Evolutionary conservation across 163 green algal genomes (phyloP).

Genomic region (Scenedesmus sp.): DNA sequence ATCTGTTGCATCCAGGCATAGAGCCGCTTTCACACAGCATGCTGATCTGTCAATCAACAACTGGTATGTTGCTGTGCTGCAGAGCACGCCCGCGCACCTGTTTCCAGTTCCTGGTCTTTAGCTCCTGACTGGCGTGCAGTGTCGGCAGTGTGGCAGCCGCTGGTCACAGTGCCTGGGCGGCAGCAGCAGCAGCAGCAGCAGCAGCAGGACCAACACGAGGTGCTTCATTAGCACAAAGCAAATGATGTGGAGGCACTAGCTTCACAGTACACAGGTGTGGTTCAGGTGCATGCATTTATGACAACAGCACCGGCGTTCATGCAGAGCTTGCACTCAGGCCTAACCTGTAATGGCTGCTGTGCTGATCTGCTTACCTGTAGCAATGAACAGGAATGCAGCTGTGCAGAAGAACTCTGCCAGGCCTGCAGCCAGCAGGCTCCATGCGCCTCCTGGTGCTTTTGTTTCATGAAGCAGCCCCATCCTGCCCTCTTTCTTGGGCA

Average conservation of each 20-base stretch:
- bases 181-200: neutral
- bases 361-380: neutral
- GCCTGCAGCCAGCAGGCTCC: conserved; percentile 7
- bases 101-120: neutral
- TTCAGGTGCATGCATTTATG: neutral
- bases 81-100: neutral
- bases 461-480: neutral
- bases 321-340: too few species aligned
- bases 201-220: neutral
- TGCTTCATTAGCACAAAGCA: too few species aligned
- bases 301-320: neutral
- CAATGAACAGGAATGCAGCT: conserved; percentile 31
- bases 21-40: too few species aligned
- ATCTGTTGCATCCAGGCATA: too few species aligned
- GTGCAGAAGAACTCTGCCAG: conserved; percentile 51
- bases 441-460: neutral
- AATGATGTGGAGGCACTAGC: too few species aligned
- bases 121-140: conserved; percentile 24
- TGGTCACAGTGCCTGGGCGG: conserved; percentile 5
- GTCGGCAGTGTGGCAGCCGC: conserved; percentile 42
- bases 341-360: neutral
- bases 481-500: neutral
- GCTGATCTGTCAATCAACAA: too few species aligned
- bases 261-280: too few species aligned
- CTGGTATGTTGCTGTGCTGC: neutral